Evolutionary conservation across 805 yeast species (phyloP), one percentile per base, ranked within the genome.

Genomic region (Wickerhamomyces silvicola): DNA sequence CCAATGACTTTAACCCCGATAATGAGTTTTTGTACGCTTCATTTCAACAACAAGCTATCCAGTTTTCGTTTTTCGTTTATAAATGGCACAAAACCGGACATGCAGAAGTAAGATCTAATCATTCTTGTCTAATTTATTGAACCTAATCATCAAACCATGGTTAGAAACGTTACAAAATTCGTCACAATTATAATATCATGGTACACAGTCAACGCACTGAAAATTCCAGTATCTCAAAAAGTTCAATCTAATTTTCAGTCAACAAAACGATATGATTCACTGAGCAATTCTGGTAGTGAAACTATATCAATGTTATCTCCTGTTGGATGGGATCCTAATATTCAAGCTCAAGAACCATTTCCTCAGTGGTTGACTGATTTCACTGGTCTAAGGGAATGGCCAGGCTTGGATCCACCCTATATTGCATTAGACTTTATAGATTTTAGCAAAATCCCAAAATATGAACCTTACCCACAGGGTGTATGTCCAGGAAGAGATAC

Each of bases 351-450:
- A 32, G 45, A 48, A 21, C 80, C 83, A 1, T 75, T 88, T 39
- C 97, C 97, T 0, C 36, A 62, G 15, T 88, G 97, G 97, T 66
- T 88, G 18, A 41, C 67, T 0, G 81, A 73, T 10, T 69, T 83
- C 42, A 85, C 96, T 1, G 88, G 90, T 0, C 50, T 86, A 31
- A 57, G 43, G 0, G 67, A 68, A 32, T 88, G 97, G 97, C 97
- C 97, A 0, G 88, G 81, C 0, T 52, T 72, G 27, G 77, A 78
- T 33, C 96, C 97, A 4, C 96, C 97, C 0, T 88, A 84, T 53
- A 79, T 88, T 23, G 87, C 94, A 3, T 57, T 84, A 39, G 82
- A 77, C 43, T 81, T 78, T 44, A 74, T 85, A 38, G 72, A 82
- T 47, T 58, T 84, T 28, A 40, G 47, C 6, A 48, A 51, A 18